Evolutionary conservation across 2,329 filamentous ascomycete species (phyloP), one percentile per base, ranked within the genome.

Genomic region (Xylaria hypoxylon): DNA sequence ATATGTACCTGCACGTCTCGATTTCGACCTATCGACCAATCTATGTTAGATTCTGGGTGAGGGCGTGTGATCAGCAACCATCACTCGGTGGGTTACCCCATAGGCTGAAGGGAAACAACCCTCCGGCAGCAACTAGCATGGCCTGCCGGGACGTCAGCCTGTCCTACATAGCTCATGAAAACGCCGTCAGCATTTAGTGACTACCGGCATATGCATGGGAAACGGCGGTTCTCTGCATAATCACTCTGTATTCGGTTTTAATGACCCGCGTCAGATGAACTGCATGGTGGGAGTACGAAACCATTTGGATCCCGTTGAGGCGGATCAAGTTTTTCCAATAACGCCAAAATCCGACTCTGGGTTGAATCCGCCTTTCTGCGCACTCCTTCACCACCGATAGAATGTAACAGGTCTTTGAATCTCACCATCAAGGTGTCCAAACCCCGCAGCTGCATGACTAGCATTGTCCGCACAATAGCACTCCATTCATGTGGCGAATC

Each of bases 401-500:
- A 50, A 35, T 45, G 44, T 22, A 61, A 17, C 51, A 53, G 5
- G 44, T 55, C 59, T 28, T 53, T 62, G 33, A 62, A 66, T 10
- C 19, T 40, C n/a, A 3, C 40, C 53, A 66, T 62, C 7, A 66
- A 8, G 5, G 38, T 7, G 19, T 55, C 59, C 22, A 66, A 26
- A 3, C 26, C 53, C 22, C 59, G 28, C 22, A 66, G 28, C 31
- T 66, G 64, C 52, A 66, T 45, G 6, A 48, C 28, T 11, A 66
- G 38, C 59, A 66, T 62, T 10, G 59, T 62, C 4, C 47, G 55
- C 28, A 66, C 59, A 5, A 66, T 44, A 5, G 55, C 59, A 22
- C 53, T 51, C 64, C 64, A 66, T 48, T 66, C 64, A 2, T 59
- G 28, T 1, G 40, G 38, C 22, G 58, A 62, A 26, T 62, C 52